phyloP scores from a whole-genome alignment of 2,329 filamentous ascomycete genomes.

The Trichoderma gracile region DNA sequence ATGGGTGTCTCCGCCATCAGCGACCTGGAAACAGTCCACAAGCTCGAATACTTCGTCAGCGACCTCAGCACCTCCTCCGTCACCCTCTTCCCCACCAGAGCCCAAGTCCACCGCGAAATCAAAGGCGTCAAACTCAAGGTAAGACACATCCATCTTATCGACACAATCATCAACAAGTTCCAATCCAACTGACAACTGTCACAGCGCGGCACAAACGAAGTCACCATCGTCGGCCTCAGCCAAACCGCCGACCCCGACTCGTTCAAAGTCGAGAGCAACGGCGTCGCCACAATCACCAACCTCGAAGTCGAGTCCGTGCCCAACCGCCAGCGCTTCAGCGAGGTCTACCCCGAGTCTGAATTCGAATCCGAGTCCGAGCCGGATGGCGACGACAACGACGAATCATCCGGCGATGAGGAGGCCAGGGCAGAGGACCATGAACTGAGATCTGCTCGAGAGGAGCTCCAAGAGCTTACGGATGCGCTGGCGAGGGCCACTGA shows the following conservation, averaged over 20 bases:
- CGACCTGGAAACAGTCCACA: conserved; percentile 44
- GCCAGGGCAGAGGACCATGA: conserved; percentile 28
- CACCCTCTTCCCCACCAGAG: conserved; percentile 61
- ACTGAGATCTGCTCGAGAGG: conserved; percentile 33
- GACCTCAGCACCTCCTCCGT: conserved; percentile 62
- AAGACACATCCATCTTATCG: neutral
- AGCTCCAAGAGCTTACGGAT: conserved; percentile 35
- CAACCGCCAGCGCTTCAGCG: conserved; percentile 54
- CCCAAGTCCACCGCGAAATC: conserved; percentile 62
- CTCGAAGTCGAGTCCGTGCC: conserved; percentile 59
- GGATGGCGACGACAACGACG: conserved; percentile 26
- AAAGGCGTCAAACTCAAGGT: conserved; percentile 47
- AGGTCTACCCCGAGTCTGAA: conserved; percentile 47
- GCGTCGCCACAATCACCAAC: conserved; percentile 58
- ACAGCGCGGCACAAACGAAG: conserved; percentile 53
- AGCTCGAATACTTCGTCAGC: conserved; percentile 55
- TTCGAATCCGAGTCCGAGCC: conserved; percentile 35
- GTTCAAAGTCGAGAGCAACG: conserved; percentile 60
- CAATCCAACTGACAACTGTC: neutral
- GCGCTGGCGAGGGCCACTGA: conserved; percentile 31
- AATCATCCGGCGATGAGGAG: conserved; percentile 30
- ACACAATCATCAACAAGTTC: too few species aligned
- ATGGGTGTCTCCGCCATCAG: conserved; percentile 10
- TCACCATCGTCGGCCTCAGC: conserved; percentile 58
- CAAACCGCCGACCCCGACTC: conserved; percentile 59